Base-by-base conservation (phyloP, 2,329 filamentous ascomycete species). In the Talaromyces sp. region DNA sequence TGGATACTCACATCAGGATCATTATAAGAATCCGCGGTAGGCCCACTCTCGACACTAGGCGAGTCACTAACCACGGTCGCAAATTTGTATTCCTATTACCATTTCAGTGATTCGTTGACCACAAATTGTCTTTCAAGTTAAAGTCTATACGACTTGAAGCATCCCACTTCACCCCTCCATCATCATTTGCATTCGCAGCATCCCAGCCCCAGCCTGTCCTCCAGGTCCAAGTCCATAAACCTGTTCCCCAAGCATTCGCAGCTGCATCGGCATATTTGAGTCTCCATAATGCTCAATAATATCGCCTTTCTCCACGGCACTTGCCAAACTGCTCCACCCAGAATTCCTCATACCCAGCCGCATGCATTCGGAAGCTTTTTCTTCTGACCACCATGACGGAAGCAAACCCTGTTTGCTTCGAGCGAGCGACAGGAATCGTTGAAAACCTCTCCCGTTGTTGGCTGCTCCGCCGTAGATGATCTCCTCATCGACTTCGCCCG, bases 11-110 rank as follows among this genome's bases (percentile, higher is more conserved):
- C 59, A 39, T 47, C 2, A 13, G n/a, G 31, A 61, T 41, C 14
- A n/a, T 41, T 41, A 8, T 41, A 41, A 8, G 19, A 45, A 1
- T 43, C 45, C 1, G 27, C 37, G 2, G 31, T 39, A 6, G 59
- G 27, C 7, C 24, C 41, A 3, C 57, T 33, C 41, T 60, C 58
- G 35, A 47, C 37, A 35, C 27, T 48, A 1, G 41, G 58, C 19
- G 58, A 60, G 11, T 60, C 58, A 47, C 41, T 60, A 27, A 24
- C 58, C 14, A 48, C 58, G 48, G 41, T 41, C 39, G 27, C 39
- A 47, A 60, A 60, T 16, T 8, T 24, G 5, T 41, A 60, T 7
- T 60, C 57, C 41, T 41, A 60, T 45, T 35, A 33, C 24, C 57
- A 47, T 8, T 16, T 22, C 11, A 47, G 24, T 2, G 27, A 60